Base-by-base conservation (phyloP, 352 stramenopile genomes). In the Blastocystis sp. region DNA sequence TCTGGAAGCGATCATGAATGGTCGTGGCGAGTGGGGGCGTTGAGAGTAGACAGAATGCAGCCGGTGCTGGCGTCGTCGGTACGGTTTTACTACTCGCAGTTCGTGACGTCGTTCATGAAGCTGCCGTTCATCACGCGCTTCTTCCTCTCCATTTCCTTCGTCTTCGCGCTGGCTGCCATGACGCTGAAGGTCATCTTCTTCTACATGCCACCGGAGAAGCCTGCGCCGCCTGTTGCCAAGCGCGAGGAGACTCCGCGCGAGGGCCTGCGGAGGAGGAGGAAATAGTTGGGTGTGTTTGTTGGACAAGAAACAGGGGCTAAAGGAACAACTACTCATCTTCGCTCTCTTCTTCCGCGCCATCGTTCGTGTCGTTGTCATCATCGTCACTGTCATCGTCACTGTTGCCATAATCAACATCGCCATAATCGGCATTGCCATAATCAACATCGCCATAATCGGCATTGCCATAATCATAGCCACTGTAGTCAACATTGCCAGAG, bases 131-230 rank as follows among this genome's bases (percentile, higher is more conserved):
- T 62, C 4, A 52, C 45, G 21, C 71, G 71, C 40, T 59, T 81
- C 17, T 62, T 81, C 21, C 28, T 81, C 5, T 81, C 71, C 2
- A 53, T 81, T 59, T 81, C 71, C 21, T 65, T 81, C 41, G 66
- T 48, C 11, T 61, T 81, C 34, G 43, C 40, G 43, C 56, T 81
- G 21, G 71, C 71, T 3, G 41, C 62, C n/a, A 23, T 81, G 21
- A 67, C 71, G 23, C 56, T 81, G 4, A 48, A 43, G 17, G 59
- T 81, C 48, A 81, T 81, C 52, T 64, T 81, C 17, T 66, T 21
- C 52, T 81, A 66, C 14, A 56, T 56, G 48, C 5, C 5, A 0
- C 48, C 48, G 5, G 14, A 7, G 48, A 7, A 7, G 5, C 5
- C 14, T 0, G 48, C 48, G 5, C 48, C 48, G 0, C 48, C 48